These are phyloP conservation scores for Nannizzia gypsea DNA, from an alignment of 2,329 filamentous ascomycete genomes.

Conservation along the genomic window DNA sequence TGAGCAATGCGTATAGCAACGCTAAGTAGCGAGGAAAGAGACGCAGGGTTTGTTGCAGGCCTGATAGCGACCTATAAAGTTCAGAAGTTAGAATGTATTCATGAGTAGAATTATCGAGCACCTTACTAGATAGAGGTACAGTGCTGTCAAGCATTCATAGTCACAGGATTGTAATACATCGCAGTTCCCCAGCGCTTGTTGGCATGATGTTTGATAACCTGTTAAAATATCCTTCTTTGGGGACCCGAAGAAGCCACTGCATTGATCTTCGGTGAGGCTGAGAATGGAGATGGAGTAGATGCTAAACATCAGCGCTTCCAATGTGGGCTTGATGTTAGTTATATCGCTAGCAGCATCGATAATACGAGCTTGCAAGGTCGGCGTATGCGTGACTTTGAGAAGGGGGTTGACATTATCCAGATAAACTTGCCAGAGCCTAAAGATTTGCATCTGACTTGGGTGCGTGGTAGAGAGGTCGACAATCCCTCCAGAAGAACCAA, in stretches of 20 bases:
- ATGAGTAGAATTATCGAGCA: constrained; percentile 30
- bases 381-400: constrained; percentile 58
- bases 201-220: constrained; percentile 35
- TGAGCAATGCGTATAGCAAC: constrained; percentile 57
- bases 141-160: constrained; percentile 18
- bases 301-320: constrained; percentile 42
- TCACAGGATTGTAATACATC: constrained; percentile 41
- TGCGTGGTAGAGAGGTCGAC: constrained; percentile 14
- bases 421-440: constrained; percentile 63
- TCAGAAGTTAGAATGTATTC: neutral
- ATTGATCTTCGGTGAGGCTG: constrained; percentile 47
- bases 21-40: constrained; percentile 37
- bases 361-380: constrained; percentile 54
- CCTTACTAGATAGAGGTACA: neutral
- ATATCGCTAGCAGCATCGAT: constrained; percentile 44
- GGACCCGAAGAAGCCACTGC: constrained; percentile 29
- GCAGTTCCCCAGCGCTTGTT: constrained; percentile 40
- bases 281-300: constrained; percentile 53
- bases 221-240: constrained; percentile 29
- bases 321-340: constrained; percentile 36
- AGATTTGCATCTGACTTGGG: constrained; percentile 33
- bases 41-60: constrained; percentile 5
- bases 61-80: constrained; percentile 4
- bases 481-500: neutral
- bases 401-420: constrained; percentile 63